Conservation (phyloP, 768 basidiomycete genomes). For the Pleurotus eryngii region DNA sequence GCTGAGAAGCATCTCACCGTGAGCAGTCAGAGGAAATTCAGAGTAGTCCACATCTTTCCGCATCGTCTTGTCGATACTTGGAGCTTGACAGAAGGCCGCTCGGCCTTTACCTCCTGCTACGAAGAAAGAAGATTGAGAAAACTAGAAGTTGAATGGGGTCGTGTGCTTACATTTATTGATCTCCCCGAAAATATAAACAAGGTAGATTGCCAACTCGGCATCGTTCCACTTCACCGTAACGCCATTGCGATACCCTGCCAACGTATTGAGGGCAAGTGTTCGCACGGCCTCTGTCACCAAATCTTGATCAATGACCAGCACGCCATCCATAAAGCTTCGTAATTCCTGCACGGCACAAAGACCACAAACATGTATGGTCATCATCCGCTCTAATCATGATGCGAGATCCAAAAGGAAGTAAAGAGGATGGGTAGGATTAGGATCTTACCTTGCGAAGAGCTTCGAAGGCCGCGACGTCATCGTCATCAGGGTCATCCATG, state of each 20-base stretch:
- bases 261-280: slow-evolving; percentile 68
- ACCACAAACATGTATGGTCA: slow-evolving; percentile 9
- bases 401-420: slow-evolving; percentile 7
- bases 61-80: slow-evolving; percentile 63
- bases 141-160: background rate
- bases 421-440: background rate
- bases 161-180: slow-evolving; percentile 73
- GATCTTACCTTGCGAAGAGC: slow-evolving; percentile 73
- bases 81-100: slow-evolving; percentile 80
- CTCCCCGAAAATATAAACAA: slow-evolving; percentile 93
- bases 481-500: slow-evolving; percentile 83
- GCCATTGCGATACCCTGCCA: slow-evolving; percentile 66
- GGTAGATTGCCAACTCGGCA: slow-evolving; percentile 89
- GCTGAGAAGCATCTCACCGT: slow-evolving; percentile 85
- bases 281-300: slow-evolving; percentile 80
- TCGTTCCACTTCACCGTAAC: slow-evolving; percentile 81
- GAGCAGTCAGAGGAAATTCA: slow-evolving; percentile 79
- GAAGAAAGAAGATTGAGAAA: background rate
- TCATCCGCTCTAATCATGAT: slow-evolving; percentile 13
- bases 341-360: slow-evolving; percentile 56
- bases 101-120: slow-evolving; percentile 76
- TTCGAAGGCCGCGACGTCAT: slow-evolving; percentile 80
- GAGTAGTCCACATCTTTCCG: slow-evolving; percentile 69
- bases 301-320: slow-evolving; percentile 80
- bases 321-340: slow-evolving; percentile 81